These are phyloP conservation scores for Helichrysum umbraculigerum DNA, from an alignment of 129 eudicot genomes.

Conservation along the genomic window DNA sequence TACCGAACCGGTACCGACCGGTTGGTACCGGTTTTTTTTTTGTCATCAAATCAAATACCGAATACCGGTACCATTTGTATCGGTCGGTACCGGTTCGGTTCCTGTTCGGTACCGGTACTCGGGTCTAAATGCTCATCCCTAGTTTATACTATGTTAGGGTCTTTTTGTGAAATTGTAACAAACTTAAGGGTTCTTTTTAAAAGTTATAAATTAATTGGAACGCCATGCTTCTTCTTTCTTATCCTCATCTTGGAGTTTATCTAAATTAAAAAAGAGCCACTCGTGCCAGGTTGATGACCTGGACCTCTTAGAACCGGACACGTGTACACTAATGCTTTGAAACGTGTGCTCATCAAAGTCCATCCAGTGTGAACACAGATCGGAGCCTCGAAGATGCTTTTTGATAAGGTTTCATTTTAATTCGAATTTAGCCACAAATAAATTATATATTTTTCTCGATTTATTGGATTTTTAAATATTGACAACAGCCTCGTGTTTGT, in stretches of 20 bases:
- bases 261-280: slow-evolving; percentile 38
- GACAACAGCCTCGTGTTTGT: slow-evolving; percentile 15
- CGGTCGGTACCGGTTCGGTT: too few relatives aligned
- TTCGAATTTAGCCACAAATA: slow-evolving; percentile 25
- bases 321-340: slow-evolving; percentile 18
- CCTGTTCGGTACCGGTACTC: too few relatives aligned
- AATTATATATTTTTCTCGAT: not conserved
- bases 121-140: too few relatives aligned
- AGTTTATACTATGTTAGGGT: slow-evolving; percentile 5
- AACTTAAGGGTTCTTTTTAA: not conserved
- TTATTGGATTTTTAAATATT: not conserved
- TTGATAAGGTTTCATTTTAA: slow-evolving; percentile 31
- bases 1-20: too few relatives aligned
- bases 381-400: slow-evolving; percentile 25
- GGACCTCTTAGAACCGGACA: slow-evolving; percentile 21
- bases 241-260: slow-evolving; percentile 33
- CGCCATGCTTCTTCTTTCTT: slow-evolving; percentile 29
- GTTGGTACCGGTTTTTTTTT: too few relatives aligned
- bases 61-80: too few relatives aligned
- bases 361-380: slow-evolving; percentile 34
- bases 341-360: slow-evolving; percentile 37
- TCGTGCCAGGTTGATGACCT: slow-evolving; percentile 37
- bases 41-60: too few relatives aligned
- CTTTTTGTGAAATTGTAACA: not conserved
- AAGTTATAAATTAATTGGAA: slow-evolving; percentile 3